phyloP scores from a whole-genome alignment of 1,284 basidiomycete genomes.

The Trametes hirsuta region DNA sequence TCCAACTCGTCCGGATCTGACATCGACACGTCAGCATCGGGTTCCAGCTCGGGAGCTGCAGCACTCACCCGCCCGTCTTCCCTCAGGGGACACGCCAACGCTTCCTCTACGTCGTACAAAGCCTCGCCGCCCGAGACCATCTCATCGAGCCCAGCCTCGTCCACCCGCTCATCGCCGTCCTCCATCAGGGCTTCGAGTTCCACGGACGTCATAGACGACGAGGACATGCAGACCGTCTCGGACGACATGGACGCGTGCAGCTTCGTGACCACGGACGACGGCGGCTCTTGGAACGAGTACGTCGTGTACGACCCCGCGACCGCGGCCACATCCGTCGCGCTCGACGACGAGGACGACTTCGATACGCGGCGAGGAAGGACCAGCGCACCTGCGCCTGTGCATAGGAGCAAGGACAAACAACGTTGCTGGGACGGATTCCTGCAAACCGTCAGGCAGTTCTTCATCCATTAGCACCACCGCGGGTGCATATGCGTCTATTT shows the following conservation, averaged over 20 bases:
- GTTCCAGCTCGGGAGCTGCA: no score
- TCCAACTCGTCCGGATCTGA: no score
- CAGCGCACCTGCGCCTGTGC: background rate
- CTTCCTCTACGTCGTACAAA: no score
- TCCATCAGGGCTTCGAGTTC: background rate
- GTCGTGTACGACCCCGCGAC: background rate
- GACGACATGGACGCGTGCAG: slow-evolving; percentile 1
- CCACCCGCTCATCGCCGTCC: background rate
- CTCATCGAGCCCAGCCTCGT: background rate
- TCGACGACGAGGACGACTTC: background rate
- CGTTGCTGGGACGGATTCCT: slow-evolving; percentile 7
- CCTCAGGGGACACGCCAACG: no score
- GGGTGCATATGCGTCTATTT: background rate
- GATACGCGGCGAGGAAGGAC: background rate
- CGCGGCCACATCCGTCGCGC: background rate
- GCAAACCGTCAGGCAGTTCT: background rate
- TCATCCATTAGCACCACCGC: background rate
- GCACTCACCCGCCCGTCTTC: no score
- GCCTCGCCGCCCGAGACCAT: no score
- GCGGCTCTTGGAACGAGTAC: background rate
- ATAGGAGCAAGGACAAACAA: background rate
- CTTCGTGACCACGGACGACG: slow-evolving; percentile 1
- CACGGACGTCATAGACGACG: background rate
- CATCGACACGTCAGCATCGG: no score
- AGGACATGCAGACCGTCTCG: background rate